phyloP scores from a whole-genome alignment of 768 basidiomycete species.

The Psilocybe azurescens region DNA sequence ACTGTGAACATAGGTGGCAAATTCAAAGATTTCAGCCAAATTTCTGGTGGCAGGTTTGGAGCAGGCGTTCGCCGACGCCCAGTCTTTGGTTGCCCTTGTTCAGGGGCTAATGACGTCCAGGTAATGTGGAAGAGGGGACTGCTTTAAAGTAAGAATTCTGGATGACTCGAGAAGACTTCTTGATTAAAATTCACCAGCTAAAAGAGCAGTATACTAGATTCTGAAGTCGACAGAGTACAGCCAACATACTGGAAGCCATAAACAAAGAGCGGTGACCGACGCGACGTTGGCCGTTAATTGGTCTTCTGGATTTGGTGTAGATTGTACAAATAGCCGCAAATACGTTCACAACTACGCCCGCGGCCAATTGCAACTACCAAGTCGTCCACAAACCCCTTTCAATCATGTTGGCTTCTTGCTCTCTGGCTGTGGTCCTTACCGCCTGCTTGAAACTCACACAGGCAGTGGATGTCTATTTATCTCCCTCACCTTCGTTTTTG shows the following conservation, averaged over 20 bases:
- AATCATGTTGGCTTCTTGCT: conserved; percentile 30
- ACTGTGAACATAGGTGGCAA: conserved; percentile 53
- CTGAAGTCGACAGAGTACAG: conserved; percentile 26
- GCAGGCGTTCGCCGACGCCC: conserved; percentile 12
- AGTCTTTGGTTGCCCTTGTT: conserved; percentile 1
- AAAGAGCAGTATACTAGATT: conserved; percentile 27
- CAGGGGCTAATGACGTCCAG: conserved; percentile 21
- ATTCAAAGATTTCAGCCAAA: conserved; percentile 65
- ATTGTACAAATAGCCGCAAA: conserved; percentile 35
- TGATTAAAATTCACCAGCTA: conserved; percentile 33
- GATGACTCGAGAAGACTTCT: conserved; percentile 4
- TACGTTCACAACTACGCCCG: conserved; percentile 10
- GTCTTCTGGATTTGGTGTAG: neutral
- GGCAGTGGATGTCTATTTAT: conserved; percentile 66
- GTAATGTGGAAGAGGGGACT: conserved; percentile 24
- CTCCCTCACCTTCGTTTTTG: conserved; percentile 44
- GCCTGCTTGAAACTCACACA: conserved; percentile 42
- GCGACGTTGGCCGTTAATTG: neutral
- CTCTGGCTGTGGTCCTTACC: conserved; percentile 33
- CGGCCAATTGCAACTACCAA: neutral
- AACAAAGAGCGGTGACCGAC: conserved; percentile 11
- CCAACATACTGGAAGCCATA: conserved; percentile 33
- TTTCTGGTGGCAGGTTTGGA: conserved; percentile 47
- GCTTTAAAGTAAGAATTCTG: conserved; percentile 21
- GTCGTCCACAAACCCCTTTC: neutral